Evolutionary conservation across 345 rosid species (phyloP).

Genomic region (Euphorbia tirucalli): DNA sequence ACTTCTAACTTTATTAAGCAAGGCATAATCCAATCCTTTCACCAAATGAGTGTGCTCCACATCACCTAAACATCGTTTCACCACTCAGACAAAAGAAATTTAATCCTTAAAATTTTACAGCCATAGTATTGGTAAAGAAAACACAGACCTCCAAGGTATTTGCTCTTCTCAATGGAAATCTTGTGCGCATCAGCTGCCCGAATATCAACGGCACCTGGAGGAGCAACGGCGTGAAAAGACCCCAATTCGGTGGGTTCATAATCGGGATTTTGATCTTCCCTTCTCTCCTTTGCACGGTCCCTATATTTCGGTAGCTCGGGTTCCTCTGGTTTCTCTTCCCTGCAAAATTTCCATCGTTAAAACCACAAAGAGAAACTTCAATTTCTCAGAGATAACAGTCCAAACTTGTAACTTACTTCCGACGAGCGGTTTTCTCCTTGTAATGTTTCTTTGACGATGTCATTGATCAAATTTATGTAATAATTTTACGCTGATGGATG

Average conservation of each 20-base stretch:
- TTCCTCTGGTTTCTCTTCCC: slow-evolving; percentile 90
- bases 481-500: neutral
- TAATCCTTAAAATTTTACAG: neutral
- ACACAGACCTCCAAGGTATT: slow-evolving; percentile 94
- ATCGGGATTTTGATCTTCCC: slow-evolving; percentile 97
- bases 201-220: slow-evolving; percentile 80
- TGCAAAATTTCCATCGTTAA: slow-evolving; percentile 23
- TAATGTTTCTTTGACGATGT: slow-evolving; percentile 61
- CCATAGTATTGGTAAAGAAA: neutral
- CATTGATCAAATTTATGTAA: slow-evolving; percentile 30
- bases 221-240: slow-evolving; percentile 95
- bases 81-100: neutral
- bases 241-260: slow-evolving; percentile 80
- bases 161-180: slow-evolving; percentile 94
- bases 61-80: slow-evolving; percentile 53
- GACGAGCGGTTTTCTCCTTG: slow-evolving; percentile 87
- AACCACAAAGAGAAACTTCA: neutral
- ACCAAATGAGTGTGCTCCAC: slow-evolving; percentile 98
- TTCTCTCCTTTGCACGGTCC: slow-evolving; percentile 94
- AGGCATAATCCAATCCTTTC: slow-evolving; percentile 92
- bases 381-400: too few species aligned
- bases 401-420: slow-evolving; percentile 43
- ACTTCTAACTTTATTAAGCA: slow-evolving; percentile 84
- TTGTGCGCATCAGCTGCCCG: slow-evolving; percentile 73
- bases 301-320: slow-evolving; percentile 74